A percentile compares a stretch with the other conserved stretches of the same genome.
phyloP scores from a whole-genome alignment of 73 alveolate genomes.

The Chromera velia region DNA sequence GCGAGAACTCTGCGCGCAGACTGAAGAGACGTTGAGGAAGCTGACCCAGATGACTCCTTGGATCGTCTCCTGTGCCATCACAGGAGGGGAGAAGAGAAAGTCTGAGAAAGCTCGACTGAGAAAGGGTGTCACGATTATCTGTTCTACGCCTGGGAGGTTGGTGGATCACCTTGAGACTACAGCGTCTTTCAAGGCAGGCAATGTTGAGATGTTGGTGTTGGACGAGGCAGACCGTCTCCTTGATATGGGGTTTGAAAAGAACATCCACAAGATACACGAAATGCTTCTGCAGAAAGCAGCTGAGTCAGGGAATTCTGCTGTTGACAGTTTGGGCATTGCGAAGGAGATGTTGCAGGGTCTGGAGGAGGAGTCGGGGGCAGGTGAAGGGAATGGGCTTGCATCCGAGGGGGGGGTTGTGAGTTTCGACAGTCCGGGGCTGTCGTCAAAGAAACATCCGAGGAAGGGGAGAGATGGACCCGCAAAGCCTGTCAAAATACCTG shows the following conservation, averaged over 20 bases:
- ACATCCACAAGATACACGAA: slow-evolving; percentile 32
- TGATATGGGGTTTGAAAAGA: slow-evolving; percentile 88
- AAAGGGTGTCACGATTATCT: slow-evolving; percentile 74
- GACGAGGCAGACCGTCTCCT: slow-evolving; percentile 90
- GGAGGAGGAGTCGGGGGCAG: background rate
- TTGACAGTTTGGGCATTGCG: background rate
- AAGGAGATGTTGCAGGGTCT: too few relatives aligned
- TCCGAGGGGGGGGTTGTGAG: too few relatives aligned
- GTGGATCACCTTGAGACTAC: slow-evolving; percentile 71
- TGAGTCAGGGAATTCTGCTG: background rate
- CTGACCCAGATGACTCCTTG: slow-evolving; percentile 28
- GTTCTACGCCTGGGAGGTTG: slow-evolving; percentile 86
- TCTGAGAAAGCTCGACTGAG: slow-evolving; percentile 81
- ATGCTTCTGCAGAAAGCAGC: background rate
- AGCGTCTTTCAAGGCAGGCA: slow-evolving; percentile 49
- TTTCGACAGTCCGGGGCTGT: too few relatives aligned
- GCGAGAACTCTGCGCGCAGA: slow-evolving; percentile 64
- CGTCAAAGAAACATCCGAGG: too few relatives aligned
- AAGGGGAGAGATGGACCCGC: too few relatives aligned
- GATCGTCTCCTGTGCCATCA: slow-evolving; percentile 26
- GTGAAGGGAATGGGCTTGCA: too few relatives aligned
- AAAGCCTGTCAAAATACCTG: too few relatives aligned
- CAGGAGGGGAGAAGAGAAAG: slow-evolving; percentile 87
- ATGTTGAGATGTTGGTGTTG: slow-evolving; percentile 57
- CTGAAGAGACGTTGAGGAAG: slow-evolving; percentile 52